phyloP scores from a whole-genome alignment of 768 basidiomycete genomes.

The Strobilomyces confusus region DNA sequence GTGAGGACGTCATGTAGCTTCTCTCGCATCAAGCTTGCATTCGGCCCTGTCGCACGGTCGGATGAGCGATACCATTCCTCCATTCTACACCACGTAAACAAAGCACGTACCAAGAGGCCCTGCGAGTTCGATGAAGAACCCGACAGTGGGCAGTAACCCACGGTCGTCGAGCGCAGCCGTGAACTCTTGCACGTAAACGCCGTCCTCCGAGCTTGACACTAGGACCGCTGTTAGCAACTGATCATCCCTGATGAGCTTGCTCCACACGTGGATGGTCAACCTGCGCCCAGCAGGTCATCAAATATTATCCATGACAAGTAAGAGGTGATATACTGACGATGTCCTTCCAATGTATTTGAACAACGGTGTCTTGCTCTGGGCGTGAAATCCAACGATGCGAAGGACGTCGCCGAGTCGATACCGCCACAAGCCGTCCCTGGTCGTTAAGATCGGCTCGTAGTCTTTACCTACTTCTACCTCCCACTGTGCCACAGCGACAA shows the following conservation, averaged over 20 bases:
- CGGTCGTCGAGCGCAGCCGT: slow-evolving; percentile 16
- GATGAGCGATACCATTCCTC: neutral
- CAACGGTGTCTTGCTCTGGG: slow-evolving; percentile 3
- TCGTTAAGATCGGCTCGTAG: slow-evolving; percentile 22
- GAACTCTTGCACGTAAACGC: slow-evolving; percentile 12
- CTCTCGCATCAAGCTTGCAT: neutral
- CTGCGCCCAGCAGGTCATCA: slow-evolving; percentile 1
- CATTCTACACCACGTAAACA: too few relatives aligned
- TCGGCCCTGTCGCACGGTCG: slow-evolving; percentile 1
- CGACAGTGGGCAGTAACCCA: neutral
- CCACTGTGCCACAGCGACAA: neutral
- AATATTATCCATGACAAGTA: too few relatives aligned
- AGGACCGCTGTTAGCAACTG: slow-evolving; percentile 8
- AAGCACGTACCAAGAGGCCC: slow-evolving; percentile 14
- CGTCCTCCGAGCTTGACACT: neutral
- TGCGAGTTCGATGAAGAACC: slow-evolving; percentile 16
- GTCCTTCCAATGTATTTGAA: slow-evolving; percentile 16
- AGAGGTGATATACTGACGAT: slow-evolving; percentile 10
- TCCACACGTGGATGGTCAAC: slow-evolving; percentile 5
- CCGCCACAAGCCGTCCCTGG: slow-evolving; percentile 21
- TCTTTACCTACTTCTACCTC: neutral
- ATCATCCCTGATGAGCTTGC: slow-evolving; percentile 5
- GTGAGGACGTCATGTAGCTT: slow-evolving; percentile 12
- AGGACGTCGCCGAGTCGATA: slow-evolving; percentile 21
- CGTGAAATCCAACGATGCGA: slow-evolving; percentile 13